These are phyloP conservation scores for Stenogyne calaminthoides DNA, from an alignment of 305 asterid species.

Conservation along the genomic window DNA sequence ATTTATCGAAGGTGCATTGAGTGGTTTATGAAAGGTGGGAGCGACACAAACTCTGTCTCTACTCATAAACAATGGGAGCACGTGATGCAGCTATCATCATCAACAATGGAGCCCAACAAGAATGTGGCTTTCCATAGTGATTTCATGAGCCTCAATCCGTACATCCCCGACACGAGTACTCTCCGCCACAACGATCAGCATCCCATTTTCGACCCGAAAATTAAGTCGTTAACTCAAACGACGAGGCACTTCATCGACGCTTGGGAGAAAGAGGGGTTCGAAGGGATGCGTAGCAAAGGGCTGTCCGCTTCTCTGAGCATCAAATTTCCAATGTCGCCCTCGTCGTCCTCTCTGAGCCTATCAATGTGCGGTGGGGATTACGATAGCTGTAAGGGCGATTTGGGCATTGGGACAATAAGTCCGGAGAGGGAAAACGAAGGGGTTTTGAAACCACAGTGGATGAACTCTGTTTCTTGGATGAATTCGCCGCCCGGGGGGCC, in stretches of 20 bases:
- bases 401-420: slow-evolving; percentile 22
- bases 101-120: slow-evolving; percentile 24
- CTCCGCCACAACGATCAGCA: neutral
- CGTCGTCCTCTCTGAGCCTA: slow-evolving; percentile 44
- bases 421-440: slow-evolving; percentile 18
- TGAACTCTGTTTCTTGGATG: slow-evolving; percentile 49
- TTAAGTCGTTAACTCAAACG: slow-evolving; percentile 17
- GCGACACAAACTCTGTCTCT: slow-evolving; percentile 25
- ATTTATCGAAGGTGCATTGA: slow-evolving; percentile 44
- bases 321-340: slow-evolving; percentile 26
- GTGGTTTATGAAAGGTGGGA: slow-evolving; percentile 56
- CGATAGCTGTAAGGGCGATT: slow-evolving; percentile 22
- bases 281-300: slow-evolving; percentile 22
- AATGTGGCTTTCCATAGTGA: slow-evolving; percentile 21
- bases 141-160: slow-evolving; percentile 28
- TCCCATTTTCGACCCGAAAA: neutral
- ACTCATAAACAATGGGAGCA: slow-evolving; percentile 32
- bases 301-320: neutral
- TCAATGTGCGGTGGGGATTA: slow-evolving; percentile 44
- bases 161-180: slow-evolving; percentile 5
- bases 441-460: slow-evolving; percentile 31
- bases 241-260: slow-evolving; percentile 57
- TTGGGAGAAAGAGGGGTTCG: slow-evolving; percentile 39
- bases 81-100: slow-evolving; percentile 23
- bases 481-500: slow-evolving; percentile 65